phyloP scores from a whole-genome alignment of 345 rosid species.

The Alliaria petiolata region DNA sequence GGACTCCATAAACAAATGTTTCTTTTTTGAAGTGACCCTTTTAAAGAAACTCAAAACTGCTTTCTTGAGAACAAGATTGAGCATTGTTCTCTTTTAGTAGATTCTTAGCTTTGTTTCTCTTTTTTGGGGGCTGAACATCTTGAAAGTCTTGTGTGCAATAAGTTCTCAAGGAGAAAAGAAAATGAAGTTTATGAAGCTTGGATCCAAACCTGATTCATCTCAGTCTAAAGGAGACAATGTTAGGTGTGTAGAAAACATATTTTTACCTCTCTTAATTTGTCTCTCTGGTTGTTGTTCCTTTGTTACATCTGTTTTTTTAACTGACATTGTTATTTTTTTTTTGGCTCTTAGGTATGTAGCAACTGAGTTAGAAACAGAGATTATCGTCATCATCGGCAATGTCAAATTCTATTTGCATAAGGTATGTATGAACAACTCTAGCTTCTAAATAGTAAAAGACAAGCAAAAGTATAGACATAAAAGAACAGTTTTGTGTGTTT shows the following conservation, averaged over 20 bases:
- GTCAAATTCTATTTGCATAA: conserved; percentile 61
- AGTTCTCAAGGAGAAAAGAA: too few relatives aligned
- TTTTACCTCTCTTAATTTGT: too few relatives aligned
- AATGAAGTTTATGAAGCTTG: conserved; percentile 94
- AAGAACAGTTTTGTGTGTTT: background rate
- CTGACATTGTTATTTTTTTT: background rate
- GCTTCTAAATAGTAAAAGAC: background rate
- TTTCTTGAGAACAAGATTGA: conserved; percentile 2
- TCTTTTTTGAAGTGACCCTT: background rate
- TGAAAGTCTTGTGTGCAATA: background rate
- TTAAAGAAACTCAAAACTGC: background rate
- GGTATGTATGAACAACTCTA: conserved; percentile 43
- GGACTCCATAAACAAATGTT: background rate
- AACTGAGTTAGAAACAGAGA: conserved; percentile 57
- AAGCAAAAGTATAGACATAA: background rate
- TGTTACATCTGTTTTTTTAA: too few relatives aligned
- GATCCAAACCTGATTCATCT: conserved; percentile 72
- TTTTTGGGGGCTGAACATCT: background rate
- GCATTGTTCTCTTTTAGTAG: background rate
- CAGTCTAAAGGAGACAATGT: conserved; percentile 54
- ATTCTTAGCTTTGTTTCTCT: conserved; percentile 11
- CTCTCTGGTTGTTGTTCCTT: background rate
- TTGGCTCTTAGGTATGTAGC: conserved; percentile 46
- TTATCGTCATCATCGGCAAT: conserved; percentile 45
- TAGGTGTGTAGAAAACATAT: conserved; percentile 37